phyloP scores from a whole-genome alignment of 2,329 filamentous ascomycete genomes.

The Pseudogymnoascus sp. region DNA sequence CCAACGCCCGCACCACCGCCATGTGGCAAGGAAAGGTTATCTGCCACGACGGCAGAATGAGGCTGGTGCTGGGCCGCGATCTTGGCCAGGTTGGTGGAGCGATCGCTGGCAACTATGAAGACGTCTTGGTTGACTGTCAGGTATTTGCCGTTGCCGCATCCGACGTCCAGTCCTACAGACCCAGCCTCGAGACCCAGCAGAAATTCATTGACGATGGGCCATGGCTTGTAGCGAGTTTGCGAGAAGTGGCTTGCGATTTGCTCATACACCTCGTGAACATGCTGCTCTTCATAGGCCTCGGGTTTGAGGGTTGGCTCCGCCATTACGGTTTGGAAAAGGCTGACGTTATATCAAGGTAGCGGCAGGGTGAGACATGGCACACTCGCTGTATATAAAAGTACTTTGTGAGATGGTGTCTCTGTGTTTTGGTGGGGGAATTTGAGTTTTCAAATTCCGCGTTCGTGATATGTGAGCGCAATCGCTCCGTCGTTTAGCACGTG shows the following conservation, averaged over 20 bases:
- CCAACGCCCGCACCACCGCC: conserved; percentile 17
- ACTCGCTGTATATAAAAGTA: neutral
- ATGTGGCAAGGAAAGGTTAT: conserved; percentile 77
- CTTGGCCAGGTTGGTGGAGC: conserved; percentile 51
- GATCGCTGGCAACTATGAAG: conserved; percentile 78
- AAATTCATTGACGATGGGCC: conserved; percentile 83
- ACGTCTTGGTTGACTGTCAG: conserved; percentile 67
- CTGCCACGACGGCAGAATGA: conserved; percentile 67
- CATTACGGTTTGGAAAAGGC: neutral
- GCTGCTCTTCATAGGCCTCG: conserved; percentile 66
- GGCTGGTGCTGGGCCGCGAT: conserved; percentile 41
- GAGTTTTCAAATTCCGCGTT: neutral
- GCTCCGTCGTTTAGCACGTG: conserved; percentile 2
- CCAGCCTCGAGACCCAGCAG: conserved; percentile 57
- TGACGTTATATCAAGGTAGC: neutral
- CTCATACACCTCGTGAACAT: conserved; percentile 90
- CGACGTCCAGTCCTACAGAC: conserved; percentile 77
- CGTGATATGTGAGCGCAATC: conserved; percentile 5
- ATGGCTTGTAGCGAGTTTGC: conserved; percentile 71
- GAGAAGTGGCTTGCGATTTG: conserved; percentile 79
- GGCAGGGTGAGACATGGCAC: neutral
- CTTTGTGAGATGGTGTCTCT: conserved; percentile 3
- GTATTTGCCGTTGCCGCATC: conserved; percentile 97
- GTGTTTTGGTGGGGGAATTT: neutral
- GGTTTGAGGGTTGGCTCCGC: conserved; percentile 26